phyloP scores from a whole-genome alignment of 768 basidiomycete species.

The Boletus pseudopeckii region DNA sequence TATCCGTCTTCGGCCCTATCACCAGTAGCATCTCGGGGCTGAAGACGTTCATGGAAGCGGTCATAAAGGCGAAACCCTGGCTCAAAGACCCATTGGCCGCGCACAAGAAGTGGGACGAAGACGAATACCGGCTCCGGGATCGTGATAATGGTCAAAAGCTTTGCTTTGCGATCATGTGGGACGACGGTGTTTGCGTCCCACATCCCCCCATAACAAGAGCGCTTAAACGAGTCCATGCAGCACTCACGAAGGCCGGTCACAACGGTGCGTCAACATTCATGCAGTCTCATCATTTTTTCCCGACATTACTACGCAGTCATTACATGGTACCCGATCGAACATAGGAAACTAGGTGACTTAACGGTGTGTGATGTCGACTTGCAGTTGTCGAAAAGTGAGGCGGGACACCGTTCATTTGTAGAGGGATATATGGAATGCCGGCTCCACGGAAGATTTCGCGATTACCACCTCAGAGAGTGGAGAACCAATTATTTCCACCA shows the following conservation, averaged over 20 bases:
- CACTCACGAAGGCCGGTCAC: constrained; percentile 61
- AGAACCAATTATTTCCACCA: constrained; percentile 54
- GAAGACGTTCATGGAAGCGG: constrained; percentile 61
- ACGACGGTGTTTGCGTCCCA: constrained; percentile 58
- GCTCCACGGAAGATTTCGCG: constrained; percentile 45
- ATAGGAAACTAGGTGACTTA: constrained; percentile 41
- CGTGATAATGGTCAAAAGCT: constrained; percentile 51
- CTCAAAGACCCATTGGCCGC: constrained; percentile 55
- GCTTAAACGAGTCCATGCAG: constrained; percentile 51
- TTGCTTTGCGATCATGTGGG: constrained; percentile 63
- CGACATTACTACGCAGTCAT: constrained; percentile 44
- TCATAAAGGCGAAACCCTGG: constrained; percentile 64
- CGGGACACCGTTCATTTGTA: constrained; percentile 13
- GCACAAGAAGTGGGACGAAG: constrained; percentile 59
- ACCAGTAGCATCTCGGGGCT: constrained; percentile 56
- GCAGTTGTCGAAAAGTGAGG: background rate
- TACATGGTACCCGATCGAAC: constrained; percentile 61
- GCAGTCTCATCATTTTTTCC: background rate
- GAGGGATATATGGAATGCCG: constrained; percentile 45
- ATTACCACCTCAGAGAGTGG: constrained; percentile 38
- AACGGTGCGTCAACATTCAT: constrained; percentile 40
- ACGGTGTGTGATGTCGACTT: constrained; percentile 36
- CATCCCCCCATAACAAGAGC: constrained; percentile 65
- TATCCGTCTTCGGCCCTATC: constrained; percentile 75
- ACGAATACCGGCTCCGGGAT: constrained; percentile 55